These are phyloP conservation scores for Phascolomyces articulosus DNA, from an alignment of 371 early-diverging fungal species.

Conservation along the genomic window DNA sequence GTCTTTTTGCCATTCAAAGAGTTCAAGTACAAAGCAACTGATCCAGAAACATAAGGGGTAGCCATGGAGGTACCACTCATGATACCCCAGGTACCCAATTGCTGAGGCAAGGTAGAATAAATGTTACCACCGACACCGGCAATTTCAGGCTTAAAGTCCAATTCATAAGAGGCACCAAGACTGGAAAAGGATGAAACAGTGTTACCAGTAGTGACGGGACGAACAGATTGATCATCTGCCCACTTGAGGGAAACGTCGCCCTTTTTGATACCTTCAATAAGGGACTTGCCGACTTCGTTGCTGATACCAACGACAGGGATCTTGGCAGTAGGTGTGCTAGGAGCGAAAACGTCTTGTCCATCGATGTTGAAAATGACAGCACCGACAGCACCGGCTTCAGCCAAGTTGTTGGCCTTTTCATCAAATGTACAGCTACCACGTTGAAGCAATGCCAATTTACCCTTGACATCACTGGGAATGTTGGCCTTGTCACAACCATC, in stretches of 20 bases:
- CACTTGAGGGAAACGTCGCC: constrained; percentile 26
- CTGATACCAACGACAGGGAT: constrained; percentile 44
- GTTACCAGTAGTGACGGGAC: constrained; percentile 34
- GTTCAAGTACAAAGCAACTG: constrained; percentile 61
- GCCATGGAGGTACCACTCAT: constrained; percentile 71
- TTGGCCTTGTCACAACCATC: constrained; percentile 20
- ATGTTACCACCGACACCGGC: constrained; percentile 72
- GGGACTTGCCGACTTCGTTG: constrained; percentile 22
- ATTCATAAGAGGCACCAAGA: constrained; percentile 36
- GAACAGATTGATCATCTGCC: constrained; percentile 1
- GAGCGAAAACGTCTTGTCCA: constrained; percentile 18
- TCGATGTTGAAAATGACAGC: constrained; percentile 44
- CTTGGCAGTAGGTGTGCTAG: constrained; percentile 13
- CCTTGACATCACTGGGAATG: constrained; percentile 25
- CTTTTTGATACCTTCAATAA: constrained; percentile 17
- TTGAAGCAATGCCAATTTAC: constrained; percentile 47
- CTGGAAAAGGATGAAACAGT: constrained; percentile 52
- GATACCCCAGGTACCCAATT: constrained; percentile 53
- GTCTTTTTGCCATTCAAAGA: constrained; percentile 20
- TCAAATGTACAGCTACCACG: constrained; percentile 63
- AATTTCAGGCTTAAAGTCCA: constrained; percentile 54
- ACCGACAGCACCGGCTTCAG: constrained; percentile 50
- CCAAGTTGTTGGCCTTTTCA: constrained; percentile 45
- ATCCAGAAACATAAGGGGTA: constrained; percentile 73
- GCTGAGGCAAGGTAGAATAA: constrained; percentile 61